Conservation (phyloP, 2,329 filamentous ascomycete genomes). For the Ophiostoma sp. region DNA sequence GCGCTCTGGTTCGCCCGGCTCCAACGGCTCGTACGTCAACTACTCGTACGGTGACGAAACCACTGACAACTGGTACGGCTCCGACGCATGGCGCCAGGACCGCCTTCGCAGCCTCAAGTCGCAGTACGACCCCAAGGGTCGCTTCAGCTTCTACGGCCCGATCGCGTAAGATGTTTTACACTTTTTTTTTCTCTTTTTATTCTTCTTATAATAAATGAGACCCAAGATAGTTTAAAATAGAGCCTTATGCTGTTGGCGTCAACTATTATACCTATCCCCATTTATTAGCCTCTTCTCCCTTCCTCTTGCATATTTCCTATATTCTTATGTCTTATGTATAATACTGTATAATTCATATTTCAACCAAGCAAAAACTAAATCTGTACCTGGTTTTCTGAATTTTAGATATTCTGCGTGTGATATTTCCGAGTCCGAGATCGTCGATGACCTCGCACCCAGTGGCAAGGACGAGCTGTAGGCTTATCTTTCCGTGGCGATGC, state of each 20-base stretch:
- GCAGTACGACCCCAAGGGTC: conserved; percentile 43
- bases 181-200: background rate
- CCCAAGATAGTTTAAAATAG: background rate
- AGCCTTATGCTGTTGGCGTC: background rate
- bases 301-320: background rate
- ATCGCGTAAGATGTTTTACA: conserved; percentile 26
- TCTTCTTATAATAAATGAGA: background rate
- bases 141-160: conserved; percentile 43
- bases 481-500: too few species aligned
- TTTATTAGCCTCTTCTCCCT: background rate
- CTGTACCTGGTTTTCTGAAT: too few species aligned
- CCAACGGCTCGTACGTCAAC: conserved; percentile 43
- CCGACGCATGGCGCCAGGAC: conserved; percentile 44
- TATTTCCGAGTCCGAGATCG: background rate
- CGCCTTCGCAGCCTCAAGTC: conserved; percentile 43
- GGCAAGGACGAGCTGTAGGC: background rate
- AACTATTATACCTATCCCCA: background rate
- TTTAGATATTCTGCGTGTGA: background rate
- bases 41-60: conserved; percentile 47
- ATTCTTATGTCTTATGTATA: background rate
- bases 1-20: conserved; percentile 29
- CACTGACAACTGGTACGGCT: conserved; percentile 41
- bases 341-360: background rate
- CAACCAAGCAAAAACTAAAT: background rate
- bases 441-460: background rate